Percentiles rank a stretch among this genome's conserved stretches.
These are phyloP conservation scores for Ophiostoma novo-ulmi DNA, from an alignment of 2,329 filamentous ascomycete genomes.

Conservation along the genomic window DNA sequence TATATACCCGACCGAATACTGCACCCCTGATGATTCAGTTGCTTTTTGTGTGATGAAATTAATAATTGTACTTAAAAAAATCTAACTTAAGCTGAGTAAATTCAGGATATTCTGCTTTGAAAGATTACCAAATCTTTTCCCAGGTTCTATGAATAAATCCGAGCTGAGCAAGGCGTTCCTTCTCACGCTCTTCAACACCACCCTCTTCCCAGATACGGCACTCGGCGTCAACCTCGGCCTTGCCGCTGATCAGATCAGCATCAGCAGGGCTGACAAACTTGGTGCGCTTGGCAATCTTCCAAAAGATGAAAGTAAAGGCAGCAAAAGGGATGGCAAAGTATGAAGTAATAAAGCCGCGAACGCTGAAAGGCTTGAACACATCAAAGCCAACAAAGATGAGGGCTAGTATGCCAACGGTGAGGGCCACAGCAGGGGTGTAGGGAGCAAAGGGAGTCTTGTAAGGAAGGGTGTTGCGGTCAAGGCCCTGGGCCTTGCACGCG, in stretches of 20 bases:
- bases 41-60: too few species aligned
- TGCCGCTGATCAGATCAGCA: constrained; percentile 31
- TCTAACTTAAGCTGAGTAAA: too few species aligned
- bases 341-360: constrained; percentile 47
- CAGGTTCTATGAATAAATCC: constrained; percentile 21
- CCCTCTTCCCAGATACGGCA: constrained; percentile 36
- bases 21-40: too few species aligned
- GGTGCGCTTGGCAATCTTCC: constrained; percentile 61
- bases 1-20: too few species aligned
- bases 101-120: background rate
- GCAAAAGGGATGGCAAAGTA: constrained; percentile 55
- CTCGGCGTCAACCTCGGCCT: constrained; percentile 39
- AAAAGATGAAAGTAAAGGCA: constrained; percentile 50
- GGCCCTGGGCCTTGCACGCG: constrained; percentile 37
- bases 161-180: constrained; percentile 25
- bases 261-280: constrained; percentile 32
- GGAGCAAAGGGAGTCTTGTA: constrained; percentile 40
- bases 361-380: constrained; percentile 45
- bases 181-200: constrained; percentile 26
- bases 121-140: constrained; percentile 25
- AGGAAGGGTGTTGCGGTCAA: constrained; percentile 35
- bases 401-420: constrained; percentile 23
- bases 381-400: constrained; percentile 49
- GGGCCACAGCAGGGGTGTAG: constrained; percentile 36
- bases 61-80: too few species aligned